Evolutionary conservation across 2,329 filamentous ascomycete genomes (phyloP).

Genomic region (Acarospora socialis): DNA sequence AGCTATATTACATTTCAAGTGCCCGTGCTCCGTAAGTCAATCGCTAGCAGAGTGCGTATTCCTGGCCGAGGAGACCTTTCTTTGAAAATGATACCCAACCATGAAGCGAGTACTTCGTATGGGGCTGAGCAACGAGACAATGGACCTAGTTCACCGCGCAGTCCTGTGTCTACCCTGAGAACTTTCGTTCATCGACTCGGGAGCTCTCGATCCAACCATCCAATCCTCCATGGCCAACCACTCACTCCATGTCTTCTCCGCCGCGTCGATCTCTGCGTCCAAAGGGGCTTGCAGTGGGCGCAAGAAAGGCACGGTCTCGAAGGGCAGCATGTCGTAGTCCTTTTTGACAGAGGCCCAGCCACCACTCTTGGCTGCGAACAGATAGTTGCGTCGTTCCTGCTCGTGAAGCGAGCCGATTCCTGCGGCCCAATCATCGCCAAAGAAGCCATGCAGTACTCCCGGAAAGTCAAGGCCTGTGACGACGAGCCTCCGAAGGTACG

Average conservation of each 20-base stretch:
- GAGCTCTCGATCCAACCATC: conserved; percentile 81
- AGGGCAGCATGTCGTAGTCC: conserved; percentile 72
- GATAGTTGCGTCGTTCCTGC: conserved; percentile 80
- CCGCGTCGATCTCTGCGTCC: conserved; percentile 65
- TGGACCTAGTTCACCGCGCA: too few species aligned
- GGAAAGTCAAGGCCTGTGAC: conserved; percentile 83
- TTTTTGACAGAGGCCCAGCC: conserved; percentile 81
- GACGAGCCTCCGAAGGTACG: conserved; percentile 79
- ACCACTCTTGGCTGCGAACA: conserved; percentile 87
- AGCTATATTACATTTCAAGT: too few species aligned
- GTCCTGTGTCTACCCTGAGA: too few species aligned
- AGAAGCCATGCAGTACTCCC: conserved; percentile 83
- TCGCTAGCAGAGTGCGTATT: too few species aligned
- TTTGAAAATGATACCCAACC: too few species aligned
- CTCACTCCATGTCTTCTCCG: conserved; percentile 79
- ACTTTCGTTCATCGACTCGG: conserved; percentile 27
- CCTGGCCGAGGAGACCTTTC: too few species aligned
- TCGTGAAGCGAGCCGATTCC: conserved; percentile 76
- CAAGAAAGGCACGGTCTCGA: conserved; percentile 78
- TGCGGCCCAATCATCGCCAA: conserved; percentile 78
- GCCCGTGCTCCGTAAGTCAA: too few species aligned
- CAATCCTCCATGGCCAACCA: conserved; percentile 97
- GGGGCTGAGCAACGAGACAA: too few species aligned
- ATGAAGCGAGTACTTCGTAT: too few species aligned
- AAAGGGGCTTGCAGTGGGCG: conserved; percentile 63